Evolutionary conservation across 176 grass and related monocot species (phyloP), one percentile per base, ranked within the genome.

Genomic region (Pontederia paniculata): DNA sequence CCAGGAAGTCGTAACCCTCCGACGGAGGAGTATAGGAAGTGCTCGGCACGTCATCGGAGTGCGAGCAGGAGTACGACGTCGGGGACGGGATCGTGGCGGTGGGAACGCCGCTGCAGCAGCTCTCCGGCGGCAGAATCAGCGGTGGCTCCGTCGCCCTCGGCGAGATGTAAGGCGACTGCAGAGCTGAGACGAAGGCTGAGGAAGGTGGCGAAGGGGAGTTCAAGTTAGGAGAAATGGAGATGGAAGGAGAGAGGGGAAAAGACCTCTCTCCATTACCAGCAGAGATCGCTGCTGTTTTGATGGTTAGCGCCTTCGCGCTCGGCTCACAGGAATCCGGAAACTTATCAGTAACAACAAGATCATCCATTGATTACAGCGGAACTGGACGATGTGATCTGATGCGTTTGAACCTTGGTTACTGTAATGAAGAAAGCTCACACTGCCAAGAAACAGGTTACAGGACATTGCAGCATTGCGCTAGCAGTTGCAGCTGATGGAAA

Each of bases 101-200:
- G 22, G 17, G 47, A 23, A 69, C 8, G 21, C 28, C 28, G 28
- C 19, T 21, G 46, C 25, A 21, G 47, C 50, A 25, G 16, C 12
- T 63, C 57, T 16, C 62, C 16, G 50, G 47, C 49, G 44, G 31
- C 31, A 25, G 10, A 0, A 53, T 48, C 58, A 49, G 45, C 21
- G 78, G 78, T 14, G 83, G 82, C 19, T 88, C 83, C 16, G 84
- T 42, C 20, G 69, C 72, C 57, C 94, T 73, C 7, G 94, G 94
- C 1, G 94, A 98, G 60, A 98, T 98, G 77, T 98, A 98, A 17
- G 94, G 94, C 23, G 94, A 98, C 65, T 98, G 94, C 46, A 98
- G 64, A 53, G 94, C 94, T 22, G 87, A 98, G 23, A 98, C 87
- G 60, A 98, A 98, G 4, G 94, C 94, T 9, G 94, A 98, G 5